These are phyloP conservation scores for Elaeagnus macrophylla DNA, from an alignment of 306 rosid species.

Conservation along the genomic window DNA sequence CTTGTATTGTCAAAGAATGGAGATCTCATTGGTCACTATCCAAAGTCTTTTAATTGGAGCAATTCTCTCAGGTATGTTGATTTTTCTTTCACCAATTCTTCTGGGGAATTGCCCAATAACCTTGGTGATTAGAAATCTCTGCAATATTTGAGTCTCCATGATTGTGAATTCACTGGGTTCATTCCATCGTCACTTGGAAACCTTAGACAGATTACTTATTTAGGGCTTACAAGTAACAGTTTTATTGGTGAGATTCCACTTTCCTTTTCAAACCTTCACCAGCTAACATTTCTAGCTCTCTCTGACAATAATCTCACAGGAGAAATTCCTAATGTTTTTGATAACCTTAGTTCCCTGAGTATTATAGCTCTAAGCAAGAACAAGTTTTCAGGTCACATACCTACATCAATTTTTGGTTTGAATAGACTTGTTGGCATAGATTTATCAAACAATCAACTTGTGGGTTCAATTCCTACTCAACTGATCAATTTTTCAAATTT, in stretches of 20 bases:
- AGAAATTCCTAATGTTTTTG: neutral
- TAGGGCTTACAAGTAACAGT: neutral
- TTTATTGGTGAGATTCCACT: slow-evolving; percentile 10
- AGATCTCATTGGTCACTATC: neutral
- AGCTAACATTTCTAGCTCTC: neutral
- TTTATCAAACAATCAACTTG: neutral
- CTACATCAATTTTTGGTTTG: slow-evolving; percentile 10
- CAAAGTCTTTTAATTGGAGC: slow-evolving; percentile 4
- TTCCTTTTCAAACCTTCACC: neutral
- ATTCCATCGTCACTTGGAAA: slow-evolving; percentile 12
- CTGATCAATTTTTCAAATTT: neutral
- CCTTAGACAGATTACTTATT: slow-evolving; percentile 7
- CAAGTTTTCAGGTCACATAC: slow-evolving; percentile 1
- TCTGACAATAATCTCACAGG: neutral
- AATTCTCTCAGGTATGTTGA: neutral
- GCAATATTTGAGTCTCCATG: accelerated
- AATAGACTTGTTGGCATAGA: neutral
- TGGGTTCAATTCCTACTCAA: slow-evolving; percentile 15
- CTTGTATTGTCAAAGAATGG: neutral
- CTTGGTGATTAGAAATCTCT: slow-evolving; percentile 4
- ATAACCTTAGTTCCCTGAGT: neutral
- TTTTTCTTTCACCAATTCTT: neutral
- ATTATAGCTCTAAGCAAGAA: neutral
- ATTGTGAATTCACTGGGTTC: neutral
- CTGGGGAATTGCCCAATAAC: slow-evolving; percentile 10